These are phyloP conservation scores for Globomyces sp. DNA, from an alignment of 371 early-diverging fungal genomes.

Conservation along the genomic window DNA sequence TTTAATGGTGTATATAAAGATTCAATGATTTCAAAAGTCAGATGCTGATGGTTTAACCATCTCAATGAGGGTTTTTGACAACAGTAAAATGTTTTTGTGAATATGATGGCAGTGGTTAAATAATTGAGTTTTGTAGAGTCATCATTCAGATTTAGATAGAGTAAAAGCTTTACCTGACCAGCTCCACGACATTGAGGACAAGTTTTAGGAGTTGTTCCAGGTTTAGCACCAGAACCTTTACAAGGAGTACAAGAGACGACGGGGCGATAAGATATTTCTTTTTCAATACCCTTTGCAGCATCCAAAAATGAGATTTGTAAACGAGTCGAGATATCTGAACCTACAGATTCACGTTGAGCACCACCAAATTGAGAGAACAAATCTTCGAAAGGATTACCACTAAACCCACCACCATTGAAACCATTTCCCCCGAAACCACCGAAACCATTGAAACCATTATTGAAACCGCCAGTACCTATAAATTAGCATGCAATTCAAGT, in stretches of 20 bases:
- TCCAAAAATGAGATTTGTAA: conserved; percentile 82
- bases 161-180: conserved; percentile 55
- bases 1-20: too few relatives aligned
- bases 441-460: conserved; percentile 34
- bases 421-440: conserved; percentile 24
- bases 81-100: too few relatives aligned
- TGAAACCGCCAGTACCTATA: conserved; percentile 35
- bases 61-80: too few relatives aligned
- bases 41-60: too few relatives aligned
- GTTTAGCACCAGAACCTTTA: conserved; percentile 74
- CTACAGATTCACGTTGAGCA: conserved; percentile 27
- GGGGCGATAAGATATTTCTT: conserved; percentile 59
- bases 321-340: conserved; percentile 24
- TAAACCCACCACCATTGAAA: conserved; percentile 29
- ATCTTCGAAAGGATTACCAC: conserved; percentile 14
- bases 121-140: neutral
- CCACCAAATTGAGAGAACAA: conserved; percentile 22
- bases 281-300: conserved; percentile 75
- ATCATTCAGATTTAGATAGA: conserved; percentile 10
- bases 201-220: conserved; percentile 57
- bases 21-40: too few relatives aligned
- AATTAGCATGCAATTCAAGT: neutral
- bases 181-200: conserved; percentile 73
- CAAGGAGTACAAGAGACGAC: conserved; percentile 74
- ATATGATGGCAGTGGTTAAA: neutral